Evolutionary conservation across 148 eudicot genomes (phyloP), one percentile per base, ranked within the genome.

Genomic region (Salicornia ramosissima): DNA sequence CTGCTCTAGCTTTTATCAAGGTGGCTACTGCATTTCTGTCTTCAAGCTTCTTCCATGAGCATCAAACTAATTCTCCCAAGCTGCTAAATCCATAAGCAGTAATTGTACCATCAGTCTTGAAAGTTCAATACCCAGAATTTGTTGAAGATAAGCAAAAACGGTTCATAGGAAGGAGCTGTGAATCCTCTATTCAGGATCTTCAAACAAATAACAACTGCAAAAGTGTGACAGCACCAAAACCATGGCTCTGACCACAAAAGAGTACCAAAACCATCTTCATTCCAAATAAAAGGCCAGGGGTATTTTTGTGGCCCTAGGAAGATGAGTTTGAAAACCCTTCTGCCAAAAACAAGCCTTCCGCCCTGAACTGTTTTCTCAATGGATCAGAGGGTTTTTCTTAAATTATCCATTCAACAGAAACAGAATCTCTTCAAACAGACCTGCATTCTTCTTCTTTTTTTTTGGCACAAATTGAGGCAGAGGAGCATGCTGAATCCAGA

Each of bases 371-470:
- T 25, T 28, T 26, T 56, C 10, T 26, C 67, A 53, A 60, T 10
- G 28, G 66, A 70, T 43, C 47, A 54, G 46, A 64, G 24, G 31
- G 25, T n/a, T 13, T 53, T 14, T 0, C 67, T 10, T 31, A 22
- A 22, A 11, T 60, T 33, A 60, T 60, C 59, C 67, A 58, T 74
- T 65, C 57, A 65, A 40, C 51, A 49, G 65, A 15, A 51, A 45
- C 74, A 45, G 26, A 50, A 58, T 70, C 67, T 29, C 39, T 60
- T 22, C 21, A 47, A 43, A 47, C 4, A 65, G 25, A 55, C 59
- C 53, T 22, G 51, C 50, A 42, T 11, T 42, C 10, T 13, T 67
- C 51, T 36, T 8, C 40, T 36, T 54, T 55, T n/a, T n/a, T n/a
- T n/a, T 10, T 12, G 43, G 54, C 53, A 43, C 46, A 22, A 53